Evolutionary conservation across 176 grass and related monocot genomes (phyloP).

Genomic region (Carex scoparia): DNA sequence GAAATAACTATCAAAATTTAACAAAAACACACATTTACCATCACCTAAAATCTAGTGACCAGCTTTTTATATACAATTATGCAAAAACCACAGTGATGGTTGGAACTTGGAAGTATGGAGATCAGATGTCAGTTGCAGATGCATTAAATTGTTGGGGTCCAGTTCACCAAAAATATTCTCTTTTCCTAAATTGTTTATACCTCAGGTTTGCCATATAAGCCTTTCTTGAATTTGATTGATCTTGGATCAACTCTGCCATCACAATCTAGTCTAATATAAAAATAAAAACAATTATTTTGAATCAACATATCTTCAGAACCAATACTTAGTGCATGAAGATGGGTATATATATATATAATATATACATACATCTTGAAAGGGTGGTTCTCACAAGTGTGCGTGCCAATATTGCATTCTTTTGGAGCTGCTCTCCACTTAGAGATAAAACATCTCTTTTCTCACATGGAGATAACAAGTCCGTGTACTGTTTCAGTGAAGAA

Average conservation of each 20-base stretch:
- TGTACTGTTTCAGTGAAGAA: constrained; percentile 60
- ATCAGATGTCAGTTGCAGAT: background rate
- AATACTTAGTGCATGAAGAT: background rate
- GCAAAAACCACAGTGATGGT: background rate
- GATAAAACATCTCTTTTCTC: constrained; percentile 57
- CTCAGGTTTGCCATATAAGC: constrained; percentile 93
- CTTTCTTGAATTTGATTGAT: constrained; percentile 84
- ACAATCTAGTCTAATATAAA: constrained; percentile 86
- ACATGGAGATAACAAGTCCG: constrained; percentile 59
- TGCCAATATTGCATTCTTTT: constrained; percentile 62
- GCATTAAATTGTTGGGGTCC: background rate
- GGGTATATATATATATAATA: background rate
- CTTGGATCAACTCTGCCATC: constrained; percentile 57
- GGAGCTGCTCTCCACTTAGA: constrained; percentile 41
- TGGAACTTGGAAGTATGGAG: background rate
- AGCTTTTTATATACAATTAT: background rate
- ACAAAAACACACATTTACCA: background rate
- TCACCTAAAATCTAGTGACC: background rate
- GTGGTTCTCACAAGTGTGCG: constrained; percentile 72
- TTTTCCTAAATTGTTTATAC: constrained; percentile 32
- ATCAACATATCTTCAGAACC: background rate
- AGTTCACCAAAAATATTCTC: background rate
- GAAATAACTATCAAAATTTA: background rate
- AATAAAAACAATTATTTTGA: background rate
- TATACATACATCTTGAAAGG: constrained; percentile 83